Percentiles rank a stretch among this genome's conserved stretches.
These are phyloP conservation scores for Pisolithus albus DNA, from an alignment of 768 basidiomycete genomes.

Conservation along the genomic window DNA sequence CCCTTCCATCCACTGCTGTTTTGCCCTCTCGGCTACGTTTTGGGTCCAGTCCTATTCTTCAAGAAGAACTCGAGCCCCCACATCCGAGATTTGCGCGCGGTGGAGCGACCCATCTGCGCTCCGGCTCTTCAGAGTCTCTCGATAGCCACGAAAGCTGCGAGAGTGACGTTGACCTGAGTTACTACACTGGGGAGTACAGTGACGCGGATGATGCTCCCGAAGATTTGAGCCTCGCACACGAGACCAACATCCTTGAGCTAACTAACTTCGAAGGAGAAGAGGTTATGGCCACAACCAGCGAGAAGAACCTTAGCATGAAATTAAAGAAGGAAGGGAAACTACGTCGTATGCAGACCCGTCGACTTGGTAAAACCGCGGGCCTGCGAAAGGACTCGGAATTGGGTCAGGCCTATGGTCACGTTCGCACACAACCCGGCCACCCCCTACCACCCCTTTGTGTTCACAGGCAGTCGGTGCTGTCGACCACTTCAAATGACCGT, in stretches of 20 bases:
- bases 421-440: background rate
- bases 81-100: slow-evolving; percentile 22
- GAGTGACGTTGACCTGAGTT: slow-evolving; percentile 36
- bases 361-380: slow-evolving; percentile 8
- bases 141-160: slow-evolving; percentile 27
- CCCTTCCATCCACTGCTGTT: slow-evolving; percentile 2
- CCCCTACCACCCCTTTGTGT: background rate
- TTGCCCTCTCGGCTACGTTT: slow-evolving; percentile 13
- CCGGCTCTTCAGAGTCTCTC: slow-evolving; percentile 20
- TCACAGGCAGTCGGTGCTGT: slow-evolving; percentile 1
- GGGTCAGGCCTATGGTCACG: background rate
- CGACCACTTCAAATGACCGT: slow-evolving; percentile 16
- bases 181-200: slow-evolving; percentile 34
- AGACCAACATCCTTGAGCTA: slow-evolving; percentile 52
- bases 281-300: slow-evolving; percentile 50
- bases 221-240: slow-evolving; percentile 33
- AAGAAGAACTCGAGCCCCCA: slow-evolving; percentile 32
- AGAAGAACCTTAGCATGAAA: slow-evolving; percentile 42
- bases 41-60: background rate
- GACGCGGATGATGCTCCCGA: slow-evolving; percentile 19
- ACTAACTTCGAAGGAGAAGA: slow-evolving; percentile 78
- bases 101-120: slow-evolving; percentile 2
- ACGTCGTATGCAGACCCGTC: slow-evolving; percentile 43
- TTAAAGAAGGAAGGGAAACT: slow-evolving; percentile 57
- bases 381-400: slow-evolving; percentile 10